A percentile compares a stretch with the other conserved stretches of the same genome.
Evolutionary conservation across 1,139 yeast species (phyloP).

Genomic region (Taphrina communis): DNA sequence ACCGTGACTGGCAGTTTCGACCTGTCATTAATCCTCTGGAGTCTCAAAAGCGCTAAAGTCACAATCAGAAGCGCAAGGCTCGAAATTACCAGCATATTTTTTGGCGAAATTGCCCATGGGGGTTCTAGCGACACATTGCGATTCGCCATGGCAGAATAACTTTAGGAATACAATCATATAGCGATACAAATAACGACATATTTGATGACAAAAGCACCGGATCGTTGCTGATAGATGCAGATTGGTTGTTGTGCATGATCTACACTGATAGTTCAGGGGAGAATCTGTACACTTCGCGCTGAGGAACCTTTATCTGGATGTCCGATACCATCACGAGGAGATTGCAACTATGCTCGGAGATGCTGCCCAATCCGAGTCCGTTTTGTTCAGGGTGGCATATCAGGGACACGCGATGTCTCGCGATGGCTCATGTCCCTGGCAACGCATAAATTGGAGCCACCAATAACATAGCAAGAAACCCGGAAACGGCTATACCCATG

Average conservation of each 20-base stretch:
- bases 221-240: background rate
- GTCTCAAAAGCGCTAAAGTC: too few species aligned
- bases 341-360: background rate
- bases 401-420: background rate
- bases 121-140: background rate
- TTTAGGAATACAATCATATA: background rate
- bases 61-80: too few species aligned
- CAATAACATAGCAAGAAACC: background rate
- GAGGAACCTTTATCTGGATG: too few species aligned
- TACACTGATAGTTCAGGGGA: background rate
- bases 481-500: background rate
- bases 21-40: background rate
- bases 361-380: background rate
- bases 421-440: background rate
- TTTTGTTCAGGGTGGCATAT: background rate
- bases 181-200: conserved; percentile 1
- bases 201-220: background rate
- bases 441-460: background rate
- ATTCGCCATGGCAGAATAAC: background rate
- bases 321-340: background rate
- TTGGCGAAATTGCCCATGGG: background rate
- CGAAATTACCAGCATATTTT: background rate
- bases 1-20: background rate
- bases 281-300: too few species aligned
- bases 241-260: conserved; percentile 1